A percentile compares a stretch with the other conserved stretches of the same genome.
phyloP scores from a whole-genome alignment of 2,329 filamentous ascomycete species.

The Apiospora marii region DNA sequence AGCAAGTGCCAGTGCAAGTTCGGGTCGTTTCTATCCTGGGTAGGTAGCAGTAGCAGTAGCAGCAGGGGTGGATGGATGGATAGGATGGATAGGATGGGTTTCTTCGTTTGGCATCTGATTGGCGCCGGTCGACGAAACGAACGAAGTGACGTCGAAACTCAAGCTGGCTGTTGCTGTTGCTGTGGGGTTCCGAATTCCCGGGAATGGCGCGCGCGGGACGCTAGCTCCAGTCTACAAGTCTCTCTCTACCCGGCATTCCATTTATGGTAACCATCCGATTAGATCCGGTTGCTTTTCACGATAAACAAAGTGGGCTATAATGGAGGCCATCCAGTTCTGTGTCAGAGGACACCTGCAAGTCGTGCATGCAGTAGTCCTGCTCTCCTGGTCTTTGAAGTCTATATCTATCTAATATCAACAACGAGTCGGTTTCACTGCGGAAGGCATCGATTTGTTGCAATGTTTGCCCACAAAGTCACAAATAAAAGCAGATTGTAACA shows the following conservation, averaged over 20 bases:
- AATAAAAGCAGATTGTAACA: not conserved
- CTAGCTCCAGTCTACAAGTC: slow-evolving; percentile 1
- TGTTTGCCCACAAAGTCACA: not conserved
- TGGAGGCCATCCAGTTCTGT: not conserved
- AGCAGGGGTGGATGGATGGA: not conserved
- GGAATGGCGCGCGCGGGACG: not conserved
- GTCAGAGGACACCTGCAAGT: no score
- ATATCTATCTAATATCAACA: not conserved
- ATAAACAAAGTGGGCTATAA: slow-evolving; percentile 2
- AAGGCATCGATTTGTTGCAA: not conserved
- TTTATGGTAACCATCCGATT: not conserved
- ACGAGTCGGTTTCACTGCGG: not conserved
- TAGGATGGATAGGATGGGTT: not conserved
- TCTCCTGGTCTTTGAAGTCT: not conserved
- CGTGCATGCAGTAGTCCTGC: not conserved
- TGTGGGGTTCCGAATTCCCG: slow-evolving; percentile 17
- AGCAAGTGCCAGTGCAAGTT: not conserved
- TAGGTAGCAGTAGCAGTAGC: not conserved
- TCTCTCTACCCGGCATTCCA: not conserved
- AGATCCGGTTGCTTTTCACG: not conserved
- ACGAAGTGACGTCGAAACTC: slow-evolving; percentile 14
- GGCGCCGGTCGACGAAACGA: not conserved
- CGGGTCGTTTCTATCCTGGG: not conserved
- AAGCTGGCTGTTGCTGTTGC: not conserved
- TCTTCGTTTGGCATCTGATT: slow-evolving; percentile 17